Base-by-base conservation (phyloP, 192 early-diverging fungal species). In the Podochytrium sp. region DNA sequence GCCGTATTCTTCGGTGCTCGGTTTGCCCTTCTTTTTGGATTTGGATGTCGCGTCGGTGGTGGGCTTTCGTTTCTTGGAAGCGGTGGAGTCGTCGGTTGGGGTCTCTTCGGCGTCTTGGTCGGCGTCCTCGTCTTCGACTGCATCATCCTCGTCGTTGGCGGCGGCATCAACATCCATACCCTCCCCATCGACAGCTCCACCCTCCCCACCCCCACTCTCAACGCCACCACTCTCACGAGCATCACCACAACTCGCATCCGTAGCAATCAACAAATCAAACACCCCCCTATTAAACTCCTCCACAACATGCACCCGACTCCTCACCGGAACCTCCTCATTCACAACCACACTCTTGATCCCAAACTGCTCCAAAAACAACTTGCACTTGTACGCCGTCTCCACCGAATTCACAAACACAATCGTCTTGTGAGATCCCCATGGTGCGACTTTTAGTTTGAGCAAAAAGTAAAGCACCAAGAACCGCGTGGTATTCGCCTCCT, bases 291-390 rank as follows among this genome's bases (percentile, higher is more conserved):
- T 98, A 76, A 98, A 98, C 76, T 98, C 97, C 57, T 98, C 92
- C 16, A 99, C 94, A 75, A 97, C 96, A 75, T 98, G 96, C 64
- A 92, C 92, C 70, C 95, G 84, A 63, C 78, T 81, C 74, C 95
- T 95, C 73, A 96, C 76, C 3, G 97, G 97, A 76, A 99, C 77
- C 84, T 95, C 96, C 37, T 94, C 94, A 85, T 99, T 97, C 61
- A 99, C 83, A 7, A 97, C 93, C 37, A 94, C 95, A 29, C 90
- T 88, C 40, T 87, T 91, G 72, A 98, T 92, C 4, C 92, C 92
- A 78, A 99, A 99, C 80, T 97, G 95, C 82, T 99, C 96, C 78
- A 99, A 77, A 75, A 97, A 99, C 66, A 99, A 82, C 70, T 95
- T 95, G 3, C 96, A 74, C 2, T 91, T 85, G 80, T 97, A 99